A percentile compares a stretch with the other conserved stretches of the same genome.
These are phyloP conservation scores for Wickerhamiella spandovensis DNA, from an alignment of 805 yeast genomes.

Conservation along the genomic window DNA sequence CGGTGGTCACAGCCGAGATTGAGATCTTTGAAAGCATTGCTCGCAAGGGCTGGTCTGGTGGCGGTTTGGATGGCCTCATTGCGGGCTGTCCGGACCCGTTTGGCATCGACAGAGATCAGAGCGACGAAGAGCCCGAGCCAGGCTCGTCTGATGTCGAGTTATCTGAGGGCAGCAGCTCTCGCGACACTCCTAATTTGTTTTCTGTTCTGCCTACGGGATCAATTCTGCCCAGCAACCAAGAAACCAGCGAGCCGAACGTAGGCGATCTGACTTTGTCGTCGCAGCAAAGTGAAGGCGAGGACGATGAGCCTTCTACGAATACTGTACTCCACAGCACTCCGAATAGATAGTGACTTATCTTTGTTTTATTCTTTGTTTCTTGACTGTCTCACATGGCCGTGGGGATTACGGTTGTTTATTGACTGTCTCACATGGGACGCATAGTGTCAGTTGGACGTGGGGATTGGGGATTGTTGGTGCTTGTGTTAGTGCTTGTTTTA, in stretches of 20 bases:
- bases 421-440: no score
- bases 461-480: no score
- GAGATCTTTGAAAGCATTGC: slow-evolving; percentile 74
- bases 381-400: no score
- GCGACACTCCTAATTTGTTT: slow-evolving; percentile 10
- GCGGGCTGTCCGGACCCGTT: slow-evolving; percentile 56
- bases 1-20: slow-evolving; percentile 63
- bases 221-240: slow-evolving; percentile 14
- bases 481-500: no score
- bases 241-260: slow-evolving; percentile 5
- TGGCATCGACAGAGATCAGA: slow-evolving; percentile 15
- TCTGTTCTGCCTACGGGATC: slow-evolving; percentile 20
- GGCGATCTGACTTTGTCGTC: slow-evolving; percentile 11
- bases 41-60: slow-evolving; percentile 75
- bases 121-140: not conserved
- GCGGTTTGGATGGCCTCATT: slow-evolving; percentile 63
- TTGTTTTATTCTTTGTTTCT: no score
- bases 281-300: not conserved
- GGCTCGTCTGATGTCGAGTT: not conserved
- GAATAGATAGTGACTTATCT: no score
- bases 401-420: no score
- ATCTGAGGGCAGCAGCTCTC: not conserved
- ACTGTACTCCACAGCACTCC: not conserved
- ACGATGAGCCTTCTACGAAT: not conserved
- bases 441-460: no score